These are phyloP conservation scores for Microascus cirrosus DNA, from an alignment of 2,329 filamentous ascomycete genomes.

Conservation along the genomic window DNA sequence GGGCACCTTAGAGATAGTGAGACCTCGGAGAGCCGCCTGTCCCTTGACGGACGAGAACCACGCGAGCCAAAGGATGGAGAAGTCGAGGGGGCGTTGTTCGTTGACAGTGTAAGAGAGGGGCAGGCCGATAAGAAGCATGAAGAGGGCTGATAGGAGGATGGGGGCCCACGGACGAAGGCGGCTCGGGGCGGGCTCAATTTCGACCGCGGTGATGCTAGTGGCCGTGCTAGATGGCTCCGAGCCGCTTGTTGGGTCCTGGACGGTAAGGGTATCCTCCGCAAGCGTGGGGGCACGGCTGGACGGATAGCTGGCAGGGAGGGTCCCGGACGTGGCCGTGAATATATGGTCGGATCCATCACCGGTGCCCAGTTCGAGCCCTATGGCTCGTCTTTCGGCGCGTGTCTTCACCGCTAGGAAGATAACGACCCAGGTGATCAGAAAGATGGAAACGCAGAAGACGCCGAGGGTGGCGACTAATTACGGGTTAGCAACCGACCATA, in stretches of 20 bases:
- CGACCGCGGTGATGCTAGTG: not conserved
- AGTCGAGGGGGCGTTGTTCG: conserved; percentile 30
- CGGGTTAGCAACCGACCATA: not conserved
- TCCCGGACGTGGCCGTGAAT: not conserved
- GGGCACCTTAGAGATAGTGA: not conserved
- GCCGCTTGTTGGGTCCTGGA: not conserved
- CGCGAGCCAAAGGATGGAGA: conserved; percentile 32
- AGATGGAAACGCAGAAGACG: conserved; percentile 18
- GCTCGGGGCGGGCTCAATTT: not conserved
- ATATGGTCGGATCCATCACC: not conserved
- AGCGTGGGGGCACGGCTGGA: too few species aligned
- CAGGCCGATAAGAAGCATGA: conserved; percentile 24
- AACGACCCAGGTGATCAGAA: not conserved
- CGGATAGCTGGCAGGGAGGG: too few species aligned
- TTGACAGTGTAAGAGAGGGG: conserved; percentile 22
- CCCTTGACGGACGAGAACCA: conserved; percentile 32
- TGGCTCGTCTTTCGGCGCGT: not conserved
- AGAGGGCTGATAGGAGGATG: conserved; percentile 3
- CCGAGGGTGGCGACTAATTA: conserved; percentile 21
- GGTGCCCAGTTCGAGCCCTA: not conserved
- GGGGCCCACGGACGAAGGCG: not conserved
- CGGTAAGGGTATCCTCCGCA: not conserved
- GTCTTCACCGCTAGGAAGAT: not conserved
- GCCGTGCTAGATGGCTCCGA: not conserved
- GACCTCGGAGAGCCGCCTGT: conserved; percentile 23